Evolutionary conservation across 176 grass and related monocot genomes (phyloP).

Genomic region (Triticum aestivum): DNA sequence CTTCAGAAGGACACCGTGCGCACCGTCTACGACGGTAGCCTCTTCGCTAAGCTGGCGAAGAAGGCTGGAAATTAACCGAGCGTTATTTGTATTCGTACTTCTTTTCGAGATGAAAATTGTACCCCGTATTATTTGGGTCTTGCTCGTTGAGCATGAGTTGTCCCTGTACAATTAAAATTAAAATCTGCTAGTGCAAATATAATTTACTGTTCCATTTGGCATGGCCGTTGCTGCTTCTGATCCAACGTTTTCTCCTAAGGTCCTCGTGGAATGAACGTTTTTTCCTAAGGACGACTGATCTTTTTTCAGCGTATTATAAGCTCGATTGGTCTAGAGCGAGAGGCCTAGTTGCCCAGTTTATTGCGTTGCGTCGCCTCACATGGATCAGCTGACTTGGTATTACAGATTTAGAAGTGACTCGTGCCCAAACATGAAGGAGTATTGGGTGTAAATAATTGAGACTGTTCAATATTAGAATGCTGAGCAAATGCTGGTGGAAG

Average conservation of each 20-base stretch:
- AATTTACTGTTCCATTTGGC: neutral
- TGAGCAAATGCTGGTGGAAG: no score
- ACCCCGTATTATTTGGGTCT: neutral
- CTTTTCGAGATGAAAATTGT: neutral
- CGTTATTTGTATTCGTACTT: neutral
- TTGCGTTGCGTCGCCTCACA: neutral
- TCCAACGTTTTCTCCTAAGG: neutral
- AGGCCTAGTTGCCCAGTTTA: neutral
- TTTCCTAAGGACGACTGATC: neutral
- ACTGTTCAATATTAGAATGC: no score
- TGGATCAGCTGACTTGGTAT: neutral
- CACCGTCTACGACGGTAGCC: constrained; percentile 58
- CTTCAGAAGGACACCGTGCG: constrained; percentile 47
- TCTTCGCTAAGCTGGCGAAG: constrained; percentile 54
- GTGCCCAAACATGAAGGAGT: neutral
- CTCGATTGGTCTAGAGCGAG: neutral
- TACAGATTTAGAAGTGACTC: neutral
- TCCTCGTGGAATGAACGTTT: neutral
- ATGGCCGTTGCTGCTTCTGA: neutral
- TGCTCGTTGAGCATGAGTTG: neutral
- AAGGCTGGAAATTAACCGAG: neutral
- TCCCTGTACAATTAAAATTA: neutral
- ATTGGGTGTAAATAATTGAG: no score
- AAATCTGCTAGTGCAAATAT: neutral
- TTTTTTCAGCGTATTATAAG: neutral